Percentiles rank a stretch among this genome's conserved stretches.
phyloP scores from a whole-genome alignment of 306 rosid genomes.

The Medicago truncatula region DNA sequence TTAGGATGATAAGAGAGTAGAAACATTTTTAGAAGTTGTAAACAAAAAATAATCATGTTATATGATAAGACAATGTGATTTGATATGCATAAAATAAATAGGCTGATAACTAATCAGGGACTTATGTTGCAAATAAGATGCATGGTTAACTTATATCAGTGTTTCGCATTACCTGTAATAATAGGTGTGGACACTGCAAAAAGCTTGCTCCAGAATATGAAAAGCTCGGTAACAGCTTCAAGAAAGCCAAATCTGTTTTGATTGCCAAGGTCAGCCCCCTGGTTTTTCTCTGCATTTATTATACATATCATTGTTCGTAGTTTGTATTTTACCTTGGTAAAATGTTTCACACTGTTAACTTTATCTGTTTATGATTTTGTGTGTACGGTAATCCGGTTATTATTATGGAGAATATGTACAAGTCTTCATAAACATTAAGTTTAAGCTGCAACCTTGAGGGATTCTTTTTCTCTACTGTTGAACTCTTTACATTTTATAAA shows the following conservation, averaged over 20 bases:
- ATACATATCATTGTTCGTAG: conserved; percentile 3
- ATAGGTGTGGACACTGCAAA: conserved; percentile 99
- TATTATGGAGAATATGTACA: conserved; percentile 3
- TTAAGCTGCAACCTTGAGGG: conserved; percentile 30
- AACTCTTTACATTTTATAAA: conserved; percentile 5
- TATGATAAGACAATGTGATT: neutral
- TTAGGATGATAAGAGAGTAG: too few relatives aligned
- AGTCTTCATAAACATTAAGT: neutral
- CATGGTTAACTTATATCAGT: neutral
- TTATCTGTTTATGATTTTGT: conserved; percentile 17
- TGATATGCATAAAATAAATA: neutral
- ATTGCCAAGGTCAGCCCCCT: conserved; percentile 77
- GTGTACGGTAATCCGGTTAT: neutral
- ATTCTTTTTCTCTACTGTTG: neutral
- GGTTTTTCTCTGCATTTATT: conserved; percentile 18
- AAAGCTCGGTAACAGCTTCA: conserved; percentile 83
- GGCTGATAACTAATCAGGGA: neutral
- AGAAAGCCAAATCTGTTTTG: conserved; percentile 80
- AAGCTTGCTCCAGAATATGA: conserved; percentile 98
- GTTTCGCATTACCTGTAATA: neutral
- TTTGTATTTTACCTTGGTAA: neutral
- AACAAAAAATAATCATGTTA: too few relatives aligned
- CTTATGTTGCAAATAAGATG: conserved; percentile 1
- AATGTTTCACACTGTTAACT: neutral
- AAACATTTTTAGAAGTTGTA: neutral